Conservation (phyloP, 768 basidiomycete species). For the Phlebiopsis gigantea region DNA sequence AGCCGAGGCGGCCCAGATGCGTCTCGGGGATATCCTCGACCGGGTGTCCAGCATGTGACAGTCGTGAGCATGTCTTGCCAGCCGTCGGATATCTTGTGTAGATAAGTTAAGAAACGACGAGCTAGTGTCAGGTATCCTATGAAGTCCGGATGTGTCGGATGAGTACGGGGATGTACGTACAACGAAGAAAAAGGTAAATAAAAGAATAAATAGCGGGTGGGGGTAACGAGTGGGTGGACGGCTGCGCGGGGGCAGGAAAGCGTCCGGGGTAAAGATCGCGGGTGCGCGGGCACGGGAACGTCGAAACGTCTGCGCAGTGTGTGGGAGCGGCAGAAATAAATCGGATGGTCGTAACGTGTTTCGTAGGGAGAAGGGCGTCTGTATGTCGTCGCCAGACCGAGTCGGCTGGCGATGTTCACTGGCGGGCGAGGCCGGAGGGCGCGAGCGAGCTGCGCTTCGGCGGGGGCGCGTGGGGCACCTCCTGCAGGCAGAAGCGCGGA, state of each 20-base stretch:
- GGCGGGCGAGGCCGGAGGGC: neutral
- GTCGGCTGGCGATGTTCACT: neutral
- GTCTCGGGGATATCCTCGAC: neutral
- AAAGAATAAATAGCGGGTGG: neutral
- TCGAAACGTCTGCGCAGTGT: slow-evolving; percentile 1
- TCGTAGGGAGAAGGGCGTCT: neutral
- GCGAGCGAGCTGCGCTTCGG: neutral
- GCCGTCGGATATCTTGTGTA: neutral
- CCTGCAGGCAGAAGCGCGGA: slow-evolving; percentile 34
- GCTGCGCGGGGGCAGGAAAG: neutral
- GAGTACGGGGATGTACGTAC: neutral
- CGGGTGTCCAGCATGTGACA: neutral
- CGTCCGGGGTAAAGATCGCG: slow-evolving; percentile 4
- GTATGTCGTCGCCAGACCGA: neutral
- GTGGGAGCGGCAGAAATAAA: neutral
- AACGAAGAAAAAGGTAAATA: neutral
- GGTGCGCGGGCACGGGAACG: neutral
- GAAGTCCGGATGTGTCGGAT: too few species aligned
- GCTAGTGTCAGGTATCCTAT: too few species aligned
- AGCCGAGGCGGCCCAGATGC: neutral
- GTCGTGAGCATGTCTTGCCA: neutral
- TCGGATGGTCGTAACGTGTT: slow-evolving; percentile 7
- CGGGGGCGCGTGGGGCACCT: slow-evolving; percentile 12
- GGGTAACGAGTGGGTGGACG: neutral
- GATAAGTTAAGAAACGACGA: neutral